Conservation (phyloP, 306 rosid genomes). For the Cyamopsis tetragonoloba region DNA sequence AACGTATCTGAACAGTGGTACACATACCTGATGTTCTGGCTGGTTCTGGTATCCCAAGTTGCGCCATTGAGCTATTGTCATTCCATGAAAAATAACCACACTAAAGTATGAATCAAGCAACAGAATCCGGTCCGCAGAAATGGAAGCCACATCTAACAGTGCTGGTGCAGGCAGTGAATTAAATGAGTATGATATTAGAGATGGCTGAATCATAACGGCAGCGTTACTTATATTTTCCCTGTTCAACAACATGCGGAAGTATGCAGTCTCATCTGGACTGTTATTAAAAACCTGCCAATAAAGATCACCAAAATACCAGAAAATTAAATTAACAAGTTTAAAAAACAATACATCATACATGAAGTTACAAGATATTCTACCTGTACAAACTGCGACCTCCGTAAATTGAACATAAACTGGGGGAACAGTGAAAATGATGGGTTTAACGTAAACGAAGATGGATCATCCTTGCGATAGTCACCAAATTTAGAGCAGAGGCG, state of each 20-base stretch:
- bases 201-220: constrained; percentile 95
- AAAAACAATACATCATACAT: neutral
- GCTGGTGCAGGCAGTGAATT: constrained; percentile 78
- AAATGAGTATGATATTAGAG: constrained; percentile 72
- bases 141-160: constrained; percentile 79
- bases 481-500: constrained; percentile 90
- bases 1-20: neutral
- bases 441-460: constrained; percentile 67
- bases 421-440: constrained; percentile 78
- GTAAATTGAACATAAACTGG: constrained; percentile 76
- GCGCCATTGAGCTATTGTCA: constrained; percentile 96
- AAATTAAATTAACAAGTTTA: neutral
- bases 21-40: constrained; percentile 67
- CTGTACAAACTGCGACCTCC: constrained; percentile 91
- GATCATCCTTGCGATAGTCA: constrained; percentile 87
- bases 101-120: constrained; percentile 84
- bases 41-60: constrained; percentile 85
- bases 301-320: constrained; percentile 8
- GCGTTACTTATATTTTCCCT: constrained; percentile 81
- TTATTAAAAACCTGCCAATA: constrained; percentile 76
- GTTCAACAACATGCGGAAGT: constrained; percentile 80
- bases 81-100: constrained; percentile 83
- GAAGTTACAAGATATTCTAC: constrained; percentile 21
- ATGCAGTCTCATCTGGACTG: constrained; percentile 94
- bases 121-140: constrained; percentile 72